Conservation (phyloP, 805 yeast genomes). For the Saturnispora ahearnii region DNA sequence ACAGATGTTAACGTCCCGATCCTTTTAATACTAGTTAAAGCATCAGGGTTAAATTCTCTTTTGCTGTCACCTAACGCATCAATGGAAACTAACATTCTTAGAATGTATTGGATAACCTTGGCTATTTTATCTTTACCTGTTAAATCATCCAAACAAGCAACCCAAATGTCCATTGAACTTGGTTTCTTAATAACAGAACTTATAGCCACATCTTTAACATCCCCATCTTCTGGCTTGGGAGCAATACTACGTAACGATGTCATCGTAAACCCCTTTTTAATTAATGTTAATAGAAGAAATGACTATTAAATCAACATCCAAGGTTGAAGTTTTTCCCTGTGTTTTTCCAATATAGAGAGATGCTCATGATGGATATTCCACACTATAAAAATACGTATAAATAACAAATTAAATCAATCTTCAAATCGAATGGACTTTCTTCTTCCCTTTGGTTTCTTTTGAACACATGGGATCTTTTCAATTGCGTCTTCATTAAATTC, state of each 20-base stretch:
- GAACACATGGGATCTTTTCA: neutral
- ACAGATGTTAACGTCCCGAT: neutral
- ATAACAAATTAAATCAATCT: neutral
- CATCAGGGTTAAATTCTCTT: neutral
- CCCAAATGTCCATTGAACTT: slow-evolving; percentile 9
- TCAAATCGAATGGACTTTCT: slow-evolving; percentile 3
- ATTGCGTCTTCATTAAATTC: neutral
- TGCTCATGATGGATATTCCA: neutral
- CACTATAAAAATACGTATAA: neutral
- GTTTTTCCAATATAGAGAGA: neutral
- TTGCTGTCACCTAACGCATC: neutral
- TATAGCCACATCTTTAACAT: neutral
- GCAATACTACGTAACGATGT: neutral
- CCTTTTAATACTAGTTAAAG: neutral
- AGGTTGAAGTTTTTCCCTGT: too few relatives aligned
- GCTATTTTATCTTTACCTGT: slow-evolving; percentile 69
- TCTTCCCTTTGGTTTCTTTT: neutral
- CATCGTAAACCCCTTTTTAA: neutral
- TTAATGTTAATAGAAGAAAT: too few relatives aligned
- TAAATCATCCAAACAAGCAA: slow-evolving; percentile 34
- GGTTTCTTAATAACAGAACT: neutral
- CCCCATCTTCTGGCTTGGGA: slow-evolving; percentile 1
- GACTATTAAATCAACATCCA: too few relatives aligned
- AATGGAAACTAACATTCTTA: slow-evolving; percentile 38
- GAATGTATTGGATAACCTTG: slow-evolving; percentile 49